A percentile compares a stretch with the other conserved stretches of the same genome.
Evolutionary conservation across 345 rosid species (phyloP).

Genomic region (Populus ilicifolia): DNA sequence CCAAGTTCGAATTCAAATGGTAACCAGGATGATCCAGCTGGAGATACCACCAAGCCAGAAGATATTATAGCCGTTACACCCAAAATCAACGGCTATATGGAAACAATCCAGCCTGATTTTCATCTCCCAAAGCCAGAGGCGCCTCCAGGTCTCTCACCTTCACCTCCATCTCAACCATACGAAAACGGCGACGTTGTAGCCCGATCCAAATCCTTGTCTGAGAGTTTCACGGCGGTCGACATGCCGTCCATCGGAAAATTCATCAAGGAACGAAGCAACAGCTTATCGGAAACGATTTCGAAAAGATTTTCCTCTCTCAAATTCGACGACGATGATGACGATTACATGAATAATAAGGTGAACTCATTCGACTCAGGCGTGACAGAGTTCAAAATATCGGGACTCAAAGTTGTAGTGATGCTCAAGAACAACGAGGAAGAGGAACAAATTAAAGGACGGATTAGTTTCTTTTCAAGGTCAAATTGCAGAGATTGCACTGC

Average conservation of each 20-base stretch:
- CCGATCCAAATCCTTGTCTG: slow-evolving; percentile 36
- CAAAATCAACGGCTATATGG: neutral
- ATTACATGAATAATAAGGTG: slow-evolving; percentile 2
- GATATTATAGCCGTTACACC: slow-evolving; percentile 1
- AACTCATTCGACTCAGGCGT: slow-evolving; percentile 31
- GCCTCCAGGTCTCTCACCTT: slow-evolving; percentile 45
- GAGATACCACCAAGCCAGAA: neutral
- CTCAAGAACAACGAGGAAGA: slow-evolving; percentile 36
- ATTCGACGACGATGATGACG: slow-evolving; percentile 12
- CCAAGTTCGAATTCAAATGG: neutral
- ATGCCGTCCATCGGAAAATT: slow-evolving; percentile 49
- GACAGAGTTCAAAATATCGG: slow-evolving; percentile 64
- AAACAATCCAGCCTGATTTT: slow-evolving; percentile 48
- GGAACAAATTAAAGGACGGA: slow-evolving; percentile 44
- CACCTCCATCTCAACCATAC: neutral
- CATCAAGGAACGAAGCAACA: slow-evolving; percentile 60
- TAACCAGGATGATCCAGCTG: neutral
- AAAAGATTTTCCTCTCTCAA: slow-evolving; percentile 40
- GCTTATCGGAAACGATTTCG: slow-evolving; percentile 49
- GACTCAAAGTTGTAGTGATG: slow-evolving; percentile 67
- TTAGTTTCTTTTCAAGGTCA: slow-evolving; percentile 72
- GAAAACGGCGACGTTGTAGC: neutral
- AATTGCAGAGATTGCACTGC: slow-evolving; percentile 81
- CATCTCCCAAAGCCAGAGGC: slow-evolving; percentile 73
- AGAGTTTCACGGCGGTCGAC: slow-evolving; percentile 21